Conservation (phyloP, 169 alveolate genomes). For the Plasmodium adleri region DNA sequence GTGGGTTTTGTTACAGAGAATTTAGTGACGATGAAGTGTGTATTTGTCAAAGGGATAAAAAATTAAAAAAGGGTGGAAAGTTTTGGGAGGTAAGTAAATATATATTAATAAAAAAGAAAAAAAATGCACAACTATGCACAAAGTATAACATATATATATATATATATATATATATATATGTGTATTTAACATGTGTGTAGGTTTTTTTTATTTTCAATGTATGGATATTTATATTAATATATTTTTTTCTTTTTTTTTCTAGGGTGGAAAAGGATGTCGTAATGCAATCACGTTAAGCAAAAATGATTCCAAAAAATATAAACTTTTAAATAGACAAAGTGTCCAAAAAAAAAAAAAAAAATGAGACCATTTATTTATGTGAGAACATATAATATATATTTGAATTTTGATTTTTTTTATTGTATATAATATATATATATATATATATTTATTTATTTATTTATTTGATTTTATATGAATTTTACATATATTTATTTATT, state of each 20-base stretch:
- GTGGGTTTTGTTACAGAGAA: slow-evolving; percentile 82
- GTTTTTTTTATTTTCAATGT: neutral
- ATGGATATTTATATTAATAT: neutral
- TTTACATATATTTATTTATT: neutral
- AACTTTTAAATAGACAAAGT: slow-evolving; percentile 77
- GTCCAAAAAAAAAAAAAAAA: slow-evolving; percentile 64
- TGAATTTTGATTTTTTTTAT: neutral
- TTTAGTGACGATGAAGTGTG: slow-evolving; percentile 77
- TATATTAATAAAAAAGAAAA: neutral
- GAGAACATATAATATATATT: neutral
- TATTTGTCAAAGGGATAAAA: slow-evolving; percentile 67
- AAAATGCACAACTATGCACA: neutral
- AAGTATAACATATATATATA: neutral
- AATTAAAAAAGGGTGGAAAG: slow-evolving; percentile 73
- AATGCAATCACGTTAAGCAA: slow-evolving; percentile 80
- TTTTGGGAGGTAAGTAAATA: slow-evolving; percentile 78
- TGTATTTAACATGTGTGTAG: neutral
- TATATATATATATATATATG: slow-evolving; percentile 5
- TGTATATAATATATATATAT: neutral
- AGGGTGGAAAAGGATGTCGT: slow-evolving; percentile 85
- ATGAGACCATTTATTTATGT: neutral
- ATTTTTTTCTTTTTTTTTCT: slow-evolving; percentile 8
- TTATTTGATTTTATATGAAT: neutral
- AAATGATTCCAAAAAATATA: slow-evolving; percentile 78
- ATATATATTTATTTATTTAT: neutral